Conservation (phyloP, 202 grass and related monocot species). For the Carex sylvatica region DNA sequence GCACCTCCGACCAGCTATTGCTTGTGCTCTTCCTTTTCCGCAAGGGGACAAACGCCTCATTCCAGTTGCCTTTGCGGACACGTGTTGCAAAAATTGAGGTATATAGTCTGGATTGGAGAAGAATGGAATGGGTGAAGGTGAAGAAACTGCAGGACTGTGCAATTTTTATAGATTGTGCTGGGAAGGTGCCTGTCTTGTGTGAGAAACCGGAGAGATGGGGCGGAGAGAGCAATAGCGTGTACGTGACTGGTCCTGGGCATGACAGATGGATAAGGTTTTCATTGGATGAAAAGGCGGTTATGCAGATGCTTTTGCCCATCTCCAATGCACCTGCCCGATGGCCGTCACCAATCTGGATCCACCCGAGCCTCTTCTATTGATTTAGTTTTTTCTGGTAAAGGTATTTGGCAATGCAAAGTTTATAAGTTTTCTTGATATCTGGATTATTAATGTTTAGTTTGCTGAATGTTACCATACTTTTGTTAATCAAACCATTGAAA, state of each 20-base stretch:
- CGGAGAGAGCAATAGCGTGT: not conserved
- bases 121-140: slow-evolving; percentile 19
- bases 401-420: not conserved
- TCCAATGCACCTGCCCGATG: not conserved
- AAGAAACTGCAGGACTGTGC: not conserved
- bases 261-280: not conserved
- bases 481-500: not conserved
- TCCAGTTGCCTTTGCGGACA: too few species aligned
- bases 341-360: slow-evolving; percentile 20
- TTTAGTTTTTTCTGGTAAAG: not conserved
- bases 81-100: not conserved
- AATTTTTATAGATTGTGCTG: slow-evolving; percentile 16
- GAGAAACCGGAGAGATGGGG: slow-evolving; percentile 21
- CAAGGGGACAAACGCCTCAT: not conserved
- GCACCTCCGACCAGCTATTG: not conserved
- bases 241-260: not conserved
- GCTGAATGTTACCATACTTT: not conserved
- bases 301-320: not conserved
- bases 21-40: slow-evolving; percentile 6
- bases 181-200: slow-evolving; percentile 12
- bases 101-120: slow-evolving; percentile 2
- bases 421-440: not conserved
- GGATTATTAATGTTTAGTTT: not conserved
- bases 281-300: not conserved
- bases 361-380: slow-evolving; percentile 20